phyloP scores from a whole-genome alignment of 345 rosid genomes.

The Combretum micranthum region DNA sequence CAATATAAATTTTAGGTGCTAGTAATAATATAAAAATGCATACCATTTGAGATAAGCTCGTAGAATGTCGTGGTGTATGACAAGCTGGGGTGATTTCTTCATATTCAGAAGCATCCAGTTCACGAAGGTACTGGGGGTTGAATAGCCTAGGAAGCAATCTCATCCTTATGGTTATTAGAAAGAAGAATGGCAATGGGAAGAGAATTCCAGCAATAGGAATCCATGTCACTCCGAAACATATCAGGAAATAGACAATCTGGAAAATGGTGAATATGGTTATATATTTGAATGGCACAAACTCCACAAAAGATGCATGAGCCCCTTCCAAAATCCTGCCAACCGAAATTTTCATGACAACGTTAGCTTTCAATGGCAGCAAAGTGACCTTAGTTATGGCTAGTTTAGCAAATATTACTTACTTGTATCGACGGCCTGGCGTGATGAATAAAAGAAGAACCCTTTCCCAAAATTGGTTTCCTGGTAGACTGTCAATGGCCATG shows the following conservation, averaged over 20 bases:
- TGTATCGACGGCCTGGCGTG: slow-evolving; percentile 89
- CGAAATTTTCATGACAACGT: neutral
- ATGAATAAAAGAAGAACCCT: slow-evolving; percentile 77
- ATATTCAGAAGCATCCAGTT: slow-evolving; percentile 87
- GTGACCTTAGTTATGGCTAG: neutral
- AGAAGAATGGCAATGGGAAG: slow-evolving; percentile 88
- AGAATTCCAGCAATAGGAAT: slow-evolving; percentile 86
- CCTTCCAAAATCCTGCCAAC: slow-evolving; percentile 65
- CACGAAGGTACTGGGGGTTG: slow-evolving; percentile 87
- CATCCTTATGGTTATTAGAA: slow-evolving; percentile 83
- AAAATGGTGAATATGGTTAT: slow-evolving; percentile 67
- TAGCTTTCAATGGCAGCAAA: neutral
- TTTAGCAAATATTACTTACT: slow-evolving; percentile 25
- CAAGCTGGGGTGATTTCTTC: slow-evolving; percentile 31
- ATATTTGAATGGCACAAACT: slow-evolving; percentile 83
- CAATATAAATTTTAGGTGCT: neutral
- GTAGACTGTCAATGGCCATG: slow-evolving; percentile 93
- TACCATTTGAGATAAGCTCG: neutral
- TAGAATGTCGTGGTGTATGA: too few relatives aligned
- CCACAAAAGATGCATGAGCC: slow-evolving; percentile 71
- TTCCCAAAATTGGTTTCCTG: slow-evolving; percentile 97
- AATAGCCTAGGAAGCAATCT: slow-evolving; percentile 75
- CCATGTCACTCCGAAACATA: slow-evolving; percentile 93
- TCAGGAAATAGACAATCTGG: slow-evolving; percentile 67
- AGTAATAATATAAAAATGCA: neutral